phyloP scores from a whole-genome alignment of 2,329 filamentous ascomycete species.

The Metarhizium robertsii region DNA sequence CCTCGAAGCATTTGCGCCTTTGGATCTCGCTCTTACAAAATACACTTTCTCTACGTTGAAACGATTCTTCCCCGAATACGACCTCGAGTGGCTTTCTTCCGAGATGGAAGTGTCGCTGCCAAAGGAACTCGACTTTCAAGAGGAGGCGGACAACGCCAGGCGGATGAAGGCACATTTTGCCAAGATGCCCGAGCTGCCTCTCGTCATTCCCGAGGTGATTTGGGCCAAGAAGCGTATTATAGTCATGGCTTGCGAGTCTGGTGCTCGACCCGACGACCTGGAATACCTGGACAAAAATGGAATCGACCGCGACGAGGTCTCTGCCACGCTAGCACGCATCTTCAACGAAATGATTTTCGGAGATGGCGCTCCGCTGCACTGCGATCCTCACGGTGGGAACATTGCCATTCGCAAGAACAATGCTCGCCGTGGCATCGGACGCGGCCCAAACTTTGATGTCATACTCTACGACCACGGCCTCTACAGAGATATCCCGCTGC shows the following conservation, averaged over 20 bases:
- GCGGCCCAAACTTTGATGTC: conserved; percentile 76
- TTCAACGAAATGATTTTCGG: conserved; percentile 99
- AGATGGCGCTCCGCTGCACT: conserved; percentile 78
- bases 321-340: conserved; percentile 77
- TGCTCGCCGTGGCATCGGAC: conserved; percentile 36
- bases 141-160: conserved; percentile 76
- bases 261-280: conserved; percentile 80
- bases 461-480: conserved; percentile 95
- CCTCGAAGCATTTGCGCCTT: conserved; percentile 78
- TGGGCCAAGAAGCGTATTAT: conserved; percentile 85
- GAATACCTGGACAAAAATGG: conserved; percentile 73
- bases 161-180: conserved; percentile 75
- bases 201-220: conserved; percentile 81
- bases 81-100: conserved; percentile 87
- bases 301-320: conserved; percentile 93
- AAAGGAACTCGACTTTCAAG: conserved; percentile 81
- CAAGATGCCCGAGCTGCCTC: conserved; percentile 61
- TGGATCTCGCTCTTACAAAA: conserved; percentile 77
- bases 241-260: conserved; percentile 90
- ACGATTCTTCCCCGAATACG: conserved; percentile 93
- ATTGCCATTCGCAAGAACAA: conserved; percentile 79
- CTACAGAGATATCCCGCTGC: conserved; percentile 80
- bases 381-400: conserved; percentile 94
- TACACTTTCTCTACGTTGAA: conserved; percentile 89
- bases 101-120: conserved; percentile 91